phyloP scores from a whole-genome alignment of 176 grass and related monocot genomes.

The Cenchrus purpureus region DNA sequence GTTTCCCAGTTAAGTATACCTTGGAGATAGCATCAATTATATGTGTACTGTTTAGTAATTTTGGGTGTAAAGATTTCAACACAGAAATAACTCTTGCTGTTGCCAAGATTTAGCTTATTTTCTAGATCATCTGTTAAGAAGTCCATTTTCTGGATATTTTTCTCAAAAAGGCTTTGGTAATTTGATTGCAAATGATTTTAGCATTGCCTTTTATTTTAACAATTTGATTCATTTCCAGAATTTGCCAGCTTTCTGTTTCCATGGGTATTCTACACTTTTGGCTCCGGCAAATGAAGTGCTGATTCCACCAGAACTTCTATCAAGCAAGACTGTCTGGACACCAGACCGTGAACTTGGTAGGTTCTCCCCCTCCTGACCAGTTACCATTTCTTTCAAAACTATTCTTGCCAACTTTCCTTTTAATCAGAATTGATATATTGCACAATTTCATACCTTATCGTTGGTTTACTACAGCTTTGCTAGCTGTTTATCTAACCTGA shows the following conservation, averaged over 20 bases:
- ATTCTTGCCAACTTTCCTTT: neutral
- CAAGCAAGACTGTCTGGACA: constrained; percentile 60
- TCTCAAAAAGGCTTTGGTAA: neutral
- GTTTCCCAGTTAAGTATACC: too few relatives aligned
- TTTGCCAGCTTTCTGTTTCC: constrained; percentile 35
- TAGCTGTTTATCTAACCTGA: neutral
- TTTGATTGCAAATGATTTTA: neutral
- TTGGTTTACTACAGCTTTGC: neutral
- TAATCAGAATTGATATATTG: neutral
- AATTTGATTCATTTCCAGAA: constrained; percentile 48
- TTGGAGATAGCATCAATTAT: neutral
- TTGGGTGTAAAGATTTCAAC: neutral
- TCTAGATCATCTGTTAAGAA: neutral
- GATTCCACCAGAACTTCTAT: constrained; percentile 74
- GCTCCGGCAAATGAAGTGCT: constrained; percentile 54
- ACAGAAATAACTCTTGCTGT: neutral
- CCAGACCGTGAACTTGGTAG: constrained; percentile 71
- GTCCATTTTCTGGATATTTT: neutral
- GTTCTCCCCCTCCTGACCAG: constrained; percentile 5
- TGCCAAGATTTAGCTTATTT: neutral
- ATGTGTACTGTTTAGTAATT: neutral
- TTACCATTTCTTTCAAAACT: neutral
- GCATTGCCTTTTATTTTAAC: neutral
- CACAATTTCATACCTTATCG: neutral
- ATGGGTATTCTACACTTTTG: constrained; percentile 63